Conservation (phyloP, 441 rosid species). For the Pelargonium australe region DNA sequence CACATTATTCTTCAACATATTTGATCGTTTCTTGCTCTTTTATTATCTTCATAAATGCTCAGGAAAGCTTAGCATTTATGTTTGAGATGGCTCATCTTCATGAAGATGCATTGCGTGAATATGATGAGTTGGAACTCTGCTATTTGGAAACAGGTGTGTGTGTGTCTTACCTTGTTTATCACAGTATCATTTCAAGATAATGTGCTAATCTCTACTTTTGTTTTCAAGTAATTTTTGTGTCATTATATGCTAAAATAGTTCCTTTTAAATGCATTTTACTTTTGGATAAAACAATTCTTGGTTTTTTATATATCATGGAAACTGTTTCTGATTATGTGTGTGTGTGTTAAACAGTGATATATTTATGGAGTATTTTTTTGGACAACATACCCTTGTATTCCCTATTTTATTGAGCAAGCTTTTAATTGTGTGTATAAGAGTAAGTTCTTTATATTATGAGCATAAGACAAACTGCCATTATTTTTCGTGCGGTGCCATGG, state of each 20-base stretch:
- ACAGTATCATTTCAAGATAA: neutral
- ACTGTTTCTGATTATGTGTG: neutral
- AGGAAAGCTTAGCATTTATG: constrained; percentile 99
- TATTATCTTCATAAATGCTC: constrained; percentile 26
- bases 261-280: neutral
- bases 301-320: neutral
- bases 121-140: constrained; percentile 95
- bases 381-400: neutral
- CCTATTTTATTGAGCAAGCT: neutral
- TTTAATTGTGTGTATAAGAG: neutral
- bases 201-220: neutral
- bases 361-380: neutral
- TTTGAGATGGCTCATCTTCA: constrained; percentile 96
- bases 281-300: neutral
- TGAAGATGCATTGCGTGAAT: constrained; percentile 95
- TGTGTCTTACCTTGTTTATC: constrained; percentile 9
- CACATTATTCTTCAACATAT: constrained; percentile 16
- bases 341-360: neutral
- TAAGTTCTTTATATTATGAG: neutral
- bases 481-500: neutral
- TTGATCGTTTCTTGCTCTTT: constrained; percentile 12
- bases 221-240: neutral
- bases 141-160: constrained; percentile 81
- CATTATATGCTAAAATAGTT: neutral
- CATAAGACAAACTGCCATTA: neutral